A percentile compares a stretch with the other conserved stretches of the same genome.
Conservation (phyloP, 371 early-diverging fungal species). For the Coemansia sp. region DNA sequence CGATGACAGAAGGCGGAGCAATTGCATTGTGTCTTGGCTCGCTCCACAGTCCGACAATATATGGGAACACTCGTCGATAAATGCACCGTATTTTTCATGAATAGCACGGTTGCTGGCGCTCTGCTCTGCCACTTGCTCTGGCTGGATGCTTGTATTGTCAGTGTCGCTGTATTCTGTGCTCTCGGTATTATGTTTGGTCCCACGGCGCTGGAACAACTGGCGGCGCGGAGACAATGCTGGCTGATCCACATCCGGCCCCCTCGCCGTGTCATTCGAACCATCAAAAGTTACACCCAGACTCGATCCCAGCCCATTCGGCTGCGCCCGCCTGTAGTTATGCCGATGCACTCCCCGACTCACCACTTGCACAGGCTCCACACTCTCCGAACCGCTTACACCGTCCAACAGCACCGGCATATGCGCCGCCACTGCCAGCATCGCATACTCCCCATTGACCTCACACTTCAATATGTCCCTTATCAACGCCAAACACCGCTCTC, state of each 20-base stretch:
- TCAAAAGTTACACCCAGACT: slow-evolving; percentile 45
- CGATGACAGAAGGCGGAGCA: slow-evolving; percentile 17
- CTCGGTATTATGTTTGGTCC: not conserved
- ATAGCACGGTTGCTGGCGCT: not conserved
- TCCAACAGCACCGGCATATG: slow-evolving; percentile 31
- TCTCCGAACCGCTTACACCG: slow-evolving; percentile 7
- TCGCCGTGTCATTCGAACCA: not conserved
- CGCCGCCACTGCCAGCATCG: slow-evolving; percentile 31
- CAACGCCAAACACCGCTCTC: slow-evolving; percentile 39
- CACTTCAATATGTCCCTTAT: slow-evolving; percentile 20
- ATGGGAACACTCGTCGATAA: slow-evolving; percentile 27
- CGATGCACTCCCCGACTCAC: slow-evolving; percentile 11
- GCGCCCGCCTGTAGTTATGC: slow-evolving; percentile 22
- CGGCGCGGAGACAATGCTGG: slow-evolving; percentile 11
- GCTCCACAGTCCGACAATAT: not conserved
- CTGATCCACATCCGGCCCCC: not conserved
- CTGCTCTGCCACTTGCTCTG: not conserved
- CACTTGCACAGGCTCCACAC: slow-evolving; percentile 2
- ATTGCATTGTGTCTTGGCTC: slow-evolving; percentile 8
- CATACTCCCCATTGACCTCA: not conserved
- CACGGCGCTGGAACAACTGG: slow-evolving; percentile 39
- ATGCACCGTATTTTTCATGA: slow-evolving; percentile 22
- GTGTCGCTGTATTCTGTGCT: not conserved
- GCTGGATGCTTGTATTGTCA: not conserved
- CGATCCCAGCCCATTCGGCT: slow-evolving; percentile 16